These are phyloP conservation scores for Brassica incana DNA, from an alignment of 345 rosid species.

Conservation along the genomic window DNA sequence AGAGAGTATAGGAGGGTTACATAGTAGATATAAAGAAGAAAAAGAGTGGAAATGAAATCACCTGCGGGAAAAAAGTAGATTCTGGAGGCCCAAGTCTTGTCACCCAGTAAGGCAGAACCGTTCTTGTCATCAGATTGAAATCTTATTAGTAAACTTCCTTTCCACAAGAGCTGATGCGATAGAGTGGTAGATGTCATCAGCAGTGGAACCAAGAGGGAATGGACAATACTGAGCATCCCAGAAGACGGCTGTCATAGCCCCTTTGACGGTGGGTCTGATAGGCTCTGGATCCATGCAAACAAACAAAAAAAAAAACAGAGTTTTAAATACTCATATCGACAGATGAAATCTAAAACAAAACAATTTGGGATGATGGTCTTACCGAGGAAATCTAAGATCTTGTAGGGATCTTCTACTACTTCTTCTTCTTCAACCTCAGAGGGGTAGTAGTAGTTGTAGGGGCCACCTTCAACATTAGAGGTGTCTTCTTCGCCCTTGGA, in stretches of 20 bases:
- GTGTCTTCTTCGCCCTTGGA: no score
- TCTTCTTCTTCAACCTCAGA: not conserved
- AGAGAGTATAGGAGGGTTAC: no score
- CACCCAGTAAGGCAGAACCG: not conserved
- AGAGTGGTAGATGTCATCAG: not conserved
- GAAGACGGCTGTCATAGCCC: not conserved
- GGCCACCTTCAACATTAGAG: no score
- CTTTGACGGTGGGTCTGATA: not conserved
- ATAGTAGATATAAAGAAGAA: no score
- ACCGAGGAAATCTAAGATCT: not conserved
- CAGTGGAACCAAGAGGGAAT: not conserved
- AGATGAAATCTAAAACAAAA: not conserved
- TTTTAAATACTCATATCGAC: not conserved
- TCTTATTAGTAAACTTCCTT: not conserved
- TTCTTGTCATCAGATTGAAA: not conserved
- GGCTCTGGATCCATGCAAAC: not conserved
- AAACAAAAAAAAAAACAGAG: not conserved
- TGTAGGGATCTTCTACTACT: not conserved
- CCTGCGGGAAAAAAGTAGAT: not conserved
- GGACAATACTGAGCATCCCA: not conserved
- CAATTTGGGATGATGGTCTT: not conserved
- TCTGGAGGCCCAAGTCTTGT: not conserved
- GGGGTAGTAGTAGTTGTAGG: no score
- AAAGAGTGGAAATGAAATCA: not conserved
- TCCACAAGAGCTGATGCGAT: not conserved